Percentiles rank a stretch among this genome's conserved stretches.
These are phyloP conservation scores for Bruguiera parviflora DNA, from an alignment of 345 rosid genomes.

Conservation along the genomic window DNA sequence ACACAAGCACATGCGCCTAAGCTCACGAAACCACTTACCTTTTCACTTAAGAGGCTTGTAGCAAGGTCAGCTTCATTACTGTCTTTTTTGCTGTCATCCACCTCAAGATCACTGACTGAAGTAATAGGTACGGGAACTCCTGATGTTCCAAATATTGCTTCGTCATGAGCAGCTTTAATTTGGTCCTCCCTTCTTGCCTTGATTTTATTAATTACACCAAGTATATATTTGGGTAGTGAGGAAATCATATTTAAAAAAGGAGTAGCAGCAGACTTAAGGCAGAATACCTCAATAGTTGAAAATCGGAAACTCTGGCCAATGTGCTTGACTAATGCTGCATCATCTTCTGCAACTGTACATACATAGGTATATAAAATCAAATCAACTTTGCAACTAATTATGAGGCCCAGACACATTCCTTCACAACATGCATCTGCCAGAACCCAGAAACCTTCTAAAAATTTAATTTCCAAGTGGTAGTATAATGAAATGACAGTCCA, in stretches of 20 bases:
- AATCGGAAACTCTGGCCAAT: slow-evolving; percentile 86
- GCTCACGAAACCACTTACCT: slow-evolving; percentile 34
- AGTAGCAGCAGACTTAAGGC: neutral
- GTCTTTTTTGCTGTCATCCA: slow-evolving; percentile 29
- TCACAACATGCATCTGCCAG: neutral
- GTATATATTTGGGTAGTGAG: neutral
- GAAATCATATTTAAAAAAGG: too few species aligned
- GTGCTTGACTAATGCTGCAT: slow-evolving; percentile 68
- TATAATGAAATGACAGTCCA: too few species aligned
- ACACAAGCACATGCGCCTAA: too few species aligned
- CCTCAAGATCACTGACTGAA: slow-evolving; percentile 35
- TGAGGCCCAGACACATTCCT: neutral
- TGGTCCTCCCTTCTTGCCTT: slow-evolving; percentile 79
- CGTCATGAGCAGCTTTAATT: slow-evolving; percentile 75
- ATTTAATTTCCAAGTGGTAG: too few species aligned
- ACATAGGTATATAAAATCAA: neutral
- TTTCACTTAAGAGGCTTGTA: slow-evolving; percentile 65
- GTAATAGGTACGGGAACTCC: slow-evolving; percentile 22
- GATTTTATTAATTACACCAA: slow-evolving; percentile 2
- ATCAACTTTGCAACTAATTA: neutral
- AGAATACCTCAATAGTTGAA: slow-evolving; percentile 69
- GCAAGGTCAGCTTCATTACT: slow-evolving; percentile 34
- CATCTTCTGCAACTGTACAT: slow-evolving; percentile 75
- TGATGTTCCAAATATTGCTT: slow-evolving; percentile 89
- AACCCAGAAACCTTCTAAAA: neutral